Evolutionary conservation across 345 rosid species (phyloP), one percentile per base, ranked within the genome.

Genomic region (Acer yangbiense): DNA sequence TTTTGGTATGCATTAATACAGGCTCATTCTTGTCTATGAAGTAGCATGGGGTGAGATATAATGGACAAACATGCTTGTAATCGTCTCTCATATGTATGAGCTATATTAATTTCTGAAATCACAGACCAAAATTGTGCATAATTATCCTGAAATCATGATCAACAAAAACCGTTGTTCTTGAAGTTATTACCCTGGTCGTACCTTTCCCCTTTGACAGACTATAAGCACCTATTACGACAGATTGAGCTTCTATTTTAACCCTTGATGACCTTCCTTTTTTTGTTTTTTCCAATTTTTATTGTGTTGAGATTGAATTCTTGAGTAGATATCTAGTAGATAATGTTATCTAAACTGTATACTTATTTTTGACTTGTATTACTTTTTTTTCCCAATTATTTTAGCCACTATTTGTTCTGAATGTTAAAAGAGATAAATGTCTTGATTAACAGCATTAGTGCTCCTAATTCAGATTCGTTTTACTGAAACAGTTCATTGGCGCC

Each of bases 401-500:
- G 44, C 48, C 20, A 2, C 60, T 35, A 12, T 20, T 29, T 48
- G 39, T n/a, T n/a, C 10, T 71, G 4, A 39, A 61, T 29, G 29
- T 70, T 63, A 13, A 44, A 35, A 17, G 27, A 2, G 17, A 7
- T 27, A 43, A 8, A 18, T 69, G 18, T 65, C 23, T 55, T 18
- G 7, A 70, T 50, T 20, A 55, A 21, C 21, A 2, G 35, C 57
- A 61, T 52, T 52, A 29, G 23, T 44, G 46, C 16, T 71, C 69
- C 39, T 82, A 32, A 75, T 58, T 46, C 48, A n/a, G 12, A 35
- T 73, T 12, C 60, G 35, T 46, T 64, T 79, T 72, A 14, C 43
- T 58, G 76, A 44, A 79, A 48, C 80, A 92, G 97, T 82, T 92
- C 11, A 1, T 89, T 13, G 97, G 97, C 9, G 92, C 89, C 32